phyloP scores from a whole-genome alignment of 1,139 yeast genomes.

The Zygosaccharomyces sapae region DNA sequence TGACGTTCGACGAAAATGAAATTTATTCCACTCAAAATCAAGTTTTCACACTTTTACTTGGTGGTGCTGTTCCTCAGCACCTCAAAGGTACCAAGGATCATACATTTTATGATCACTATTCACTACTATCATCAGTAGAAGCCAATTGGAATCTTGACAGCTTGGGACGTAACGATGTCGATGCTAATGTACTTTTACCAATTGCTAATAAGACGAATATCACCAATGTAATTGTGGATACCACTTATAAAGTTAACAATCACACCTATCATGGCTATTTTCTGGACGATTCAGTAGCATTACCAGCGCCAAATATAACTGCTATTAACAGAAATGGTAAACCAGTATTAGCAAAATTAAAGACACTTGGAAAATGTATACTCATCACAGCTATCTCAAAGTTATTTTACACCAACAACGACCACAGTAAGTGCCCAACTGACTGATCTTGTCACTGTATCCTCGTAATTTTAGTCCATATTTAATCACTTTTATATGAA shows the following conservation, averaged over 20 bases:
- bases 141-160: conserved; percentile 47
- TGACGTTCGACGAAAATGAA: conserved; percentile 48
- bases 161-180: conserved; percentile 47
- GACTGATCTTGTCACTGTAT: conserved; percentile 7
- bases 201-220: conserved; percentile 40
- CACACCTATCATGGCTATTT: conserved; percentile 42
- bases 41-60: conserved; percentile 42
- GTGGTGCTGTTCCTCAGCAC: conserved; percentile 43
- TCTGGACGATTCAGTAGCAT: conserved; percentile 34
- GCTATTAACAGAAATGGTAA: conserved; percentile 42
- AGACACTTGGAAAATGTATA: conserved; percentile 29
- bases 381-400: conserved; percentile 24
- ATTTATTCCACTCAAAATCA: conserved; percentile 42
- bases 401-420: conserved; percentile 32
- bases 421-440: conserved; percentile 28
- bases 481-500: not conserved
- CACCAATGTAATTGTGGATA: conserved; percentile 38
- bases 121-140: conserved; percentile 43
- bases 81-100: conserved; percentile 42
- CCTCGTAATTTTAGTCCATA: not conserved
- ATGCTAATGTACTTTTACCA: conserved; percentile 44
- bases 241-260: conserved; percentile 40
- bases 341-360: conserved; percentile 32
- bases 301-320: conserved; percentile 41
- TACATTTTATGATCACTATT: conserved; percentile 49